Conservation (phyloP, 352 stramenopile species). For the Paralagenidium karlingii region DNA sequence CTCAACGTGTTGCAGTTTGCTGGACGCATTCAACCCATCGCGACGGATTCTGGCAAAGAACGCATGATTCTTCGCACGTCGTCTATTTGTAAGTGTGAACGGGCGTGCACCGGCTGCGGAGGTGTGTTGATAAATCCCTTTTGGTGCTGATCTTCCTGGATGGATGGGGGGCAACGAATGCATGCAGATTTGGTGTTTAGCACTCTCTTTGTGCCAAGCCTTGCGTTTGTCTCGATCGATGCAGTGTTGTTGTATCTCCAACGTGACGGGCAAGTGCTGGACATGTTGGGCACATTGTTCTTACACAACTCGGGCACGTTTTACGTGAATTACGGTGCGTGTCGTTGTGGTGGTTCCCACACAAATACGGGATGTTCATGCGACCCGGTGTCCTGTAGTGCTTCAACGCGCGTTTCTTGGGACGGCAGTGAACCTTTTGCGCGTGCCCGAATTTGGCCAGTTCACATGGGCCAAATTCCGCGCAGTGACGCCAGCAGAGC, state of each 20-base stretch:
- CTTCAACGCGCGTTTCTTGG: slow-evolving; percentile 74
- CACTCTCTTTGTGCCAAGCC: slow-evolving; percentile 76
- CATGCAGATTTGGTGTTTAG: slow-evolving; percentile 84
- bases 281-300: slow-evolving; percentile 75
- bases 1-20: slow-evolving; percentile 76
- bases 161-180: too few relatives aligned
- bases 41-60: slow-evolving; percentile 77
- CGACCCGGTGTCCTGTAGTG: slow-evolving; percentile 9
- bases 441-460: slow-evolving; percentile 67
- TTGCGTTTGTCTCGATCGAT: slow-evolving; percentile 81
- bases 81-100: too few relatives aligned
- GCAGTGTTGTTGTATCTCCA: slow-evolving; percentile 66
- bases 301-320: slow-evolving; percentile 83
- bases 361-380: background rate
- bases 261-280: slow-evolving; percentile 55
- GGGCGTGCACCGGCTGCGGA: too few relatives aligned
- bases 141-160: too few relatives aligned
- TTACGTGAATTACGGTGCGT: slow-evolving; percentile 82
- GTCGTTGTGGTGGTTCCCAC: too few relatives aligned
- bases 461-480: slow-evolving; percentile 69
- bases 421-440: slow-evolving; percentile 58
- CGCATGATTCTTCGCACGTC: slow-evolving; percentile 68
- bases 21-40: slow-evolving; percentile 71
- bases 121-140: too few relatives aligned
- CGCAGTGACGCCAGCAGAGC: slow-evolving; percentile 56